Base-by-base conservation (phyloP, 306 rosid species). In the Vigna angularis region DNA sequence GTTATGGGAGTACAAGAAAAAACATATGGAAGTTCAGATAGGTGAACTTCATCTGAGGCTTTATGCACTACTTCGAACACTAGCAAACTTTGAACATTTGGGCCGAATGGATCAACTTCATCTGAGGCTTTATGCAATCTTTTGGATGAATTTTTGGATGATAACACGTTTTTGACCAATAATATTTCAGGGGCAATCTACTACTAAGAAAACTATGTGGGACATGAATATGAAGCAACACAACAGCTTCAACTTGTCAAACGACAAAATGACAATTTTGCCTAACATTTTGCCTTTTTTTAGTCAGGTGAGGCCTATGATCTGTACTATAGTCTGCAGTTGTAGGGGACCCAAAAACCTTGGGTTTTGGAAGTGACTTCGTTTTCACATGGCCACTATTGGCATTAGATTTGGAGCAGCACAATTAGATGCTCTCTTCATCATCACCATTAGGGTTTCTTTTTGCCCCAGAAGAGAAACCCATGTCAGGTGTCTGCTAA, bases 371-470 rank as follows among this genome's bases (percentile, higher is more conserved):
- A 82, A 82, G 78, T 22, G 42, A 45, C 71, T 42, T 70, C 40
- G 6, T 74, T 77, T 72, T 71, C 82, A 47, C 66, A 76, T 82
- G 73, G 15, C 30, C 57, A 57, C 24, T 47, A 56, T 13, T 59
- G 13, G 42, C 49, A 69, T 70, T 62, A 52, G 73, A 73, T 24
- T 50, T 44, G 61, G 44, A 69, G 73, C 76, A 59, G 55, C 64
- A 76, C 55, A 52, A 55, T 61, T 62, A 49, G 52, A 70, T 61
- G 13, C 38, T 38, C 47, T 18, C 55, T 9, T 61, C 70, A 18
- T 48, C 62, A 58, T 58, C 70, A 58, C 76, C 18, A 26, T 82
- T 73, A 42, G 85, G 86, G 70, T 74, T 83, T 63, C 45, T 51
- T 45, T 47, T 65, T 51, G 72, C 57, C 66, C 40, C 20, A 64